Percentiles rank a stretch among this genome's conserved stretches.
phyloP scores from a whole-genome alignment of 768 basidiomycete genomes.

The Boletellus emodensis region DNA sequence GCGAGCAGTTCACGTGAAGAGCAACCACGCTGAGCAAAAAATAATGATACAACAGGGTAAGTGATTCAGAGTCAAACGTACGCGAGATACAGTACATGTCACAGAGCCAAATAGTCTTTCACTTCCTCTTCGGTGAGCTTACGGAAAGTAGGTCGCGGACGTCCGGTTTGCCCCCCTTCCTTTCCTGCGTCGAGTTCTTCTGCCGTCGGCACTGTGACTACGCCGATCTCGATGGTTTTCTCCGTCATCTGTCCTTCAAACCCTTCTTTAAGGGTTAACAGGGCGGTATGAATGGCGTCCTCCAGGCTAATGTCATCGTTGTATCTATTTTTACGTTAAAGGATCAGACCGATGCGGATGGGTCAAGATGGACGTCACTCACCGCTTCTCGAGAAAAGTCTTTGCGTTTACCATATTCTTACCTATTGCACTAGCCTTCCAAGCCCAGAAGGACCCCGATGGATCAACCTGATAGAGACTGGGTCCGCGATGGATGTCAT shows the following conservation, averaged over 20 bases:
- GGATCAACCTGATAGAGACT: constrained; percentile 99
- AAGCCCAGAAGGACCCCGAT: constrained; percentile 98
- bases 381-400: constrained; percentile 99
- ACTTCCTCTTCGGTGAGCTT: constrained; percentile 97
- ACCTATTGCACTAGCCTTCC: constrained; percentile 99
- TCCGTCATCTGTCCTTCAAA: constrained; percentile 99
- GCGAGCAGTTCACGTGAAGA: constrained; percentile 9
- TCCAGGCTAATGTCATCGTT: constrained; percentile 99
- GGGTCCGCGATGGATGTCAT: constrained; percentile 92
- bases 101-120: constrained; percentile 88
- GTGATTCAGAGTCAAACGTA: constrained; percentile 26
- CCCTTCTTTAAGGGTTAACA: constrained; percentile 96
- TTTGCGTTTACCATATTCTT: constrained; percentile 99
- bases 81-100: constrained; percentile 34
- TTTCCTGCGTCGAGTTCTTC: constrained; percentile 58
- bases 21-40: constrained; percentile 13
- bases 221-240: constrained; percentile 98
- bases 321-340: constrained; percentile 64
- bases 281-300: constrained; percentile 97
- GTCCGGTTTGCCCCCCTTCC: constrained; percentile 61
- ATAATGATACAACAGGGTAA: constrained; percentile 5
- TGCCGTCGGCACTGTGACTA: constrained; percentile 82
- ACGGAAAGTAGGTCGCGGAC: constrained; percentile 85
- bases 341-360: constrained; percentile 12
- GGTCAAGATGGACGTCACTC: constrained; percentile 32